Evolutionary conservation across 2,329 filamentous ascomycete species (phyloP).

Genomic region (Monosporascus cannonballus): DNA sequence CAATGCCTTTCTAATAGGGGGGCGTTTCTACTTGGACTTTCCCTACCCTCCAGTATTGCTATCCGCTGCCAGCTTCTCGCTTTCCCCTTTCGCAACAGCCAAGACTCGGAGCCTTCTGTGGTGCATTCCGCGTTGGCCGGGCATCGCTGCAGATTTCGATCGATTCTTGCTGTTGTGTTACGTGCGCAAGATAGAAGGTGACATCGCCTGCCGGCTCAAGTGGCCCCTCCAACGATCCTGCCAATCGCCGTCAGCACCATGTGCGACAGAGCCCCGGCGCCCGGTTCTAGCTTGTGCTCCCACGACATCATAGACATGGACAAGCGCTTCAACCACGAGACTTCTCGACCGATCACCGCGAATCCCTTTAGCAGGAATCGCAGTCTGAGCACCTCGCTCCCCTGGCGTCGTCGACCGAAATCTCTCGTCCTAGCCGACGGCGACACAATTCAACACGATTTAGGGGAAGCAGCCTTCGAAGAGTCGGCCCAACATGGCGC

Average conservation of each 20-base stretch:
- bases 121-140: neutral
- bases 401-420: conserved; percentile 42
- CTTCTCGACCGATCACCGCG: conserved; percentile 22
- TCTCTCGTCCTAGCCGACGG: conserved; percentile 21
- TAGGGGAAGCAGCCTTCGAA: conserved; percentile 21
- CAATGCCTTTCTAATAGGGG: too few relatives aligned
- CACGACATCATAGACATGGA: conserved; percentile 21
- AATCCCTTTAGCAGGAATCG: conserved; percentile 31
- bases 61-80: neutral
- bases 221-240: neutral
- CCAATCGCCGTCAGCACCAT: conserved; percentile 1
- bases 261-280: conserved; percentile 16
- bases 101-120: neutral
- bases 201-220: neutral
- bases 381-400: conserved; percentile 44
- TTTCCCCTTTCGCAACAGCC: neutral
- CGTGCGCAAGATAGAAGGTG: neutral
- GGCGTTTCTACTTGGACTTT: neutral
- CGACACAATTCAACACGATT: conserved; percentile 22
- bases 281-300: conserved; percentile 22
- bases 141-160: neutral
- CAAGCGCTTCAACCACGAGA: conserved; percentile 15
- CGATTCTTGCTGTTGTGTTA: neutral
- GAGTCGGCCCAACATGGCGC: conserved; percentile 10
- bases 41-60: too few relatives aligned